Evolutionary conservation across 768 basidiomycete genomes (phyloP), one percentile per base, ranked within the genome.

Genomic region (Mycena floridula): DNA sequence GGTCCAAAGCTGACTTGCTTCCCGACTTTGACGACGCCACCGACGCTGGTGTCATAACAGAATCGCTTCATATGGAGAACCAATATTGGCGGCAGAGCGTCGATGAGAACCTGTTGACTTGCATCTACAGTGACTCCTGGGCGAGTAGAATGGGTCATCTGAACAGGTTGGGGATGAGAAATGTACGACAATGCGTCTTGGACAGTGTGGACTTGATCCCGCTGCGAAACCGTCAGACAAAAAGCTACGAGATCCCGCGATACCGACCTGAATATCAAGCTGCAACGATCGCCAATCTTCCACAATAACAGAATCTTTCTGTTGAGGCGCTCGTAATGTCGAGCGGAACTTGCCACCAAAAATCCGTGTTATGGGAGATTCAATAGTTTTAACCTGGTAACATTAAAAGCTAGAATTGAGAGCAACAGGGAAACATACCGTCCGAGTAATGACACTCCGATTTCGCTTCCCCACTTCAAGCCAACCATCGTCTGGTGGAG

Each of bases 331-430:
- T 30, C 79, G 77, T 2, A 97, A 68, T 1, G 89, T 84, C 20
- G 89, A 88, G 16, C 92, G 80, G 65, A 93, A 85, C 57, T 89
- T 90, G 25, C 95, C 93, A 23, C 93, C 91, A 54, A 99, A 99
- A 47, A 99, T 88, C 21, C 85, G 72, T 0, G 90, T 89, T 42
- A 99, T 87, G 0, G 93, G 86, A 3, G 89, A 89, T 52, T 96
- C 92, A 3, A 76, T 73, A 0, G 78, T 75, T 62, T 86, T 90
- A 37, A 80, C 81, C 88, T 91, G 50, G 35, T 13, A 45, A 44
- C 25, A 49, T 45, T 26, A 15, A 12, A 25, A 22, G 51, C 24
- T 20, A 26, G 40, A 27, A 24, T 45, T 40, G 32, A 47, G 37
- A 21, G 6, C 28, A 36, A 36, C 22, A 20, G 37, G 39, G 35